Percentiles rank a stretch among this genome's conserved stretches.
phyloP scores from a whole-genome alignment of 495 filamentous ascomycete genomes.

The Chaetomium tenue region DNA sequence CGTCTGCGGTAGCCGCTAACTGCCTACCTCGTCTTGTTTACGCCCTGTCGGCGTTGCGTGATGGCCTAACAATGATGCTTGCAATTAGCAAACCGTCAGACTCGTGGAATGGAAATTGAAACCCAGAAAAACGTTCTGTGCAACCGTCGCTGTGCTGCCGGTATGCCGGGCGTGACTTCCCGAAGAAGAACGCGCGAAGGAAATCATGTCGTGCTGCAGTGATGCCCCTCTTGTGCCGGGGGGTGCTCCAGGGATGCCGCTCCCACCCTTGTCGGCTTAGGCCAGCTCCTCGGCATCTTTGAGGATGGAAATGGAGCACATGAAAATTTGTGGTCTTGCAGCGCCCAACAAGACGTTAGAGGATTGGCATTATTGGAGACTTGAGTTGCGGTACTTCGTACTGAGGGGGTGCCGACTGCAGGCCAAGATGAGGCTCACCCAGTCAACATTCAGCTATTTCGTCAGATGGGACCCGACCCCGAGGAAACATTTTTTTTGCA shows the following conservation, averaged over 20 bases:
- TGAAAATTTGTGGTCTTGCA: conserved; percentile 29
- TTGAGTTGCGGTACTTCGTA: no score
- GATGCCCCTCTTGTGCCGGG: conserved; percentile 24
- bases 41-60: neutral
- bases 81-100: neutral
- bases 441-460: neutral
- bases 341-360: neutral
- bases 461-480: neutral
- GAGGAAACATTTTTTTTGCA: neutral
- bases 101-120: neutral
- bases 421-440: conserved; percentile 10
- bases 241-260: conserved; percentile 22
- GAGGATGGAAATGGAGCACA: conserved; percentile 27
- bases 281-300: conserved; percentile 32
- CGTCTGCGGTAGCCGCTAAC: neutral
- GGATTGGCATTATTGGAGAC: conserved; percentile 1
- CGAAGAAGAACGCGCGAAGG: conserved; percentile 26
- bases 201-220: conserved; percentile 13
- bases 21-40: neutral
- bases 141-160: conserved; percentile 6
- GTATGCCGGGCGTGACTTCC: conserved; percentile 29
- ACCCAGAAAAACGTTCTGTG: neutral
- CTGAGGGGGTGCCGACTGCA: neutral
- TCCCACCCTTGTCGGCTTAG: conserved; percentile 19
- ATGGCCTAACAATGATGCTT: neutral